These are phyloP conservation scores for Coelastrella sp. DNA, from an alignment of 139 green algal genomes.

Conservation along the genomic window DNA sequence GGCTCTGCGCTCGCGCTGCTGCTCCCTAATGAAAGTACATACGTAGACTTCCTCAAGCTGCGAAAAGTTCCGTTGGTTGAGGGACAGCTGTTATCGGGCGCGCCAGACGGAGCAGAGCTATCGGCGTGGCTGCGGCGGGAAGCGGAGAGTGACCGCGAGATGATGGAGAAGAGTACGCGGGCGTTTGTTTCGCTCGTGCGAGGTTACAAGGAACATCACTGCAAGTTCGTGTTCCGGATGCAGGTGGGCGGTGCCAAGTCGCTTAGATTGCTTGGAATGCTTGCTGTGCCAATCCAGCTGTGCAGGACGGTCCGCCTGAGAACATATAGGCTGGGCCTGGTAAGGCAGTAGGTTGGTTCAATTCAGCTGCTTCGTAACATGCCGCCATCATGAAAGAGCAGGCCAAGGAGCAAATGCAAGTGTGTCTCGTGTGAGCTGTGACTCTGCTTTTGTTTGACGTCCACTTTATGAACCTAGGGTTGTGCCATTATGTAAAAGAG, in stretches of 20 bases:
- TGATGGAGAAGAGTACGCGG: constrained; percentile 93
- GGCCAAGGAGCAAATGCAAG: too few species aligned
- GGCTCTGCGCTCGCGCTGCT: constrained; percentile 87
- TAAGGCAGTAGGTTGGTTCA: too few species aligned
- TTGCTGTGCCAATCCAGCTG: too few species aligned
- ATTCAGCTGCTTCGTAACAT: too few species aligned
- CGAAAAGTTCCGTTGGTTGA: constrained; percentile 72
- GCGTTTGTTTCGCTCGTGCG: constrained; percentile 97
- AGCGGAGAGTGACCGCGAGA: constrained; percentile 80
- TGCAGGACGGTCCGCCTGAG: too few species aligned
- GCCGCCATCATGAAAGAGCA: too few species aligned
- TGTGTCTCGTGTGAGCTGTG: too few species aligned
- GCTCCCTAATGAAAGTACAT: constrained; percentile 82
- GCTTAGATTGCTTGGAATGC: too few species aligned
- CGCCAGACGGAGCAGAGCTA: constrained; percentile 6
- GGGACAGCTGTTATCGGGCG: not conserved
- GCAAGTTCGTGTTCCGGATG: constrained; percentile 91
- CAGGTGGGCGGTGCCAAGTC: constrained; percentile 50
- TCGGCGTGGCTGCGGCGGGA: constrained; percentile 50
- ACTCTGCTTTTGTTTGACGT: too few species aligned
- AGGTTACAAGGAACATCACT: constrained; percentile 99
- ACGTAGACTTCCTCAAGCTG: constrained; percentile 92
- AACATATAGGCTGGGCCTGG: too few species aligned
- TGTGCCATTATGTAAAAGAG: too few species aligned
- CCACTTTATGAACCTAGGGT: too few species aligned